phyloP scores from a whole-genome alignment of 2,329 filamentous ascomycete genomes.

The Beauveria bassiana region DNA sequence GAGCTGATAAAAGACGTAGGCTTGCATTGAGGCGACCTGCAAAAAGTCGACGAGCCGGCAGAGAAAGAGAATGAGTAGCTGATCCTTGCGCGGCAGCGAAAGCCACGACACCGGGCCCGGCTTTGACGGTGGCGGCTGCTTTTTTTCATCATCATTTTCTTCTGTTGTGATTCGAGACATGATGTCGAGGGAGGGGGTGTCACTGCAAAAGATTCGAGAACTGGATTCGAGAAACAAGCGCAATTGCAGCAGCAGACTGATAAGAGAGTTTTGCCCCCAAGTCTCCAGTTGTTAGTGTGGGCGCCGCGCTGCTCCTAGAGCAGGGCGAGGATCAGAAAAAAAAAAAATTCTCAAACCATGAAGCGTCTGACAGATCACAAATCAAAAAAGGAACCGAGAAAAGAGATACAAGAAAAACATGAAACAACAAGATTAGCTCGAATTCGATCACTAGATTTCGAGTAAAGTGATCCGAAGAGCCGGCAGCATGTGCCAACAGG shows the following conservation, averaged over 20 bases:
- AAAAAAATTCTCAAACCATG: not conserved
- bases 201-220: not conserved
- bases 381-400: not conserved
- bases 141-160: not conserved
- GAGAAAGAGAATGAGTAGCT: constrained; percentile 61
- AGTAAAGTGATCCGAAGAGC: not conserved
- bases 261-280: not conserved
- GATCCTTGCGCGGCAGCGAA: constrained; percentile 61
- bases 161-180: not conserved
- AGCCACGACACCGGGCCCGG: constrained; percentile 53
- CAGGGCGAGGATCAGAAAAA: not conserved
- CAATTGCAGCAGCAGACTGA: not conserved
- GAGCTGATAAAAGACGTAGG: constrained; percentile 71
- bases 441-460: not conserved
- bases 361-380: not conserved
- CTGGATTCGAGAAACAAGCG: too few relatives aligned
- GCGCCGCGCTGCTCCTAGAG: not conserved
- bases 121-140: not conserved
- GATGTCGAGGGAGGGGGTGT: not conserved
- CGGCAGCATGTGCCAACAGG: not conserved
- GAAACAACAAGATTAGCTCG: not conserved
- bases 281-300: not conserved
- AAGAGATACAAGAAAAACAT: not conserved
- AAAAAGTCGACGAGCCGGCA: constrained; percentile 66
- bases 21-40: constrained; percentile 59